phyloP scores from a whole-genome alignment of 768 basidiomycete species.

The Kwoniella europaea region DNA sequence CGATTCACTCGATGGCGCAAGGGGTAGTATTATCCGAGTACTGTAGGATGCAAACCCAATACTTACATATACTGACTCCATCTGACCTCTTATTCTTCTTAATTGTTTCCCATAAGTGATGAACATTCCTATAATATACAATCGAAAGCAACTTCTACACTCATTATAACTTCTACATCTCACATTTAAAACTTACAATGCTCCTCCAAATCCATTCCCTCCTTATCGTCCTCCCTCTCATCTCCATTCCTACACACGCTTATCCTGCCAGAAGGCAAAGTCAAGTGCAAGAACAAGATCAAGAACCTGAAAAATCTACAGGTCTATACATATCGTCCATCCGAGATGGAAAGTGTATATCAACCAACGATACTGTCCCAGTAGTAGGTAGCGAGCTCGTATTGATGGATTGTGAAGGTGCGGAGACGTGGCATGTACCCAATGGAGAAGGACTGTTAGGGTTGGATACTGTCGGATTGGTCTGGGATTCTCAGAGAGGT shows the following conservation, averaged over 20 bases:
- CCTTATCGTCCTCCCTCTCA: background rate
- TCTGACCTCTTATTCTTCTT: background rate
- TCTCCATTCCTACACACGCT: background rate
- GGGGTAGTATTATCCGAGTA: no score
- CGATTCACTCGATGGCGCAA: no score
- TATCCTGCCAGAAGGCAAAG: background rate
- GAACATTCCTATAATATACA: background rate
- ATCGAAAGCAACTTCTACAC: background rate
- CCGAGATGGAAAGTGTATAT: background rate
- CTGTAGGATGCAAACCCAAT: no score
- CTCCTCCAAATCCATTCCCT: background rate
- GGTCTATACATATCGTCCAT: constrained; percentile 11
- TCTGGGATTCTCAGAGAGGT: background rate
- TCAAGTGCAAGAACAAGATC: background rate
- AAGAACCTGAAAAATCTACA: background rate
- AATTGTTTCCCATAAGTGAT: background rate
- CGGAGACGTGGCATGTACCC: constrained; percentile 12
- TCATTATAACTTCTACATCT: background rate
- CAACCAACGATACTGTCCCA: background rate
- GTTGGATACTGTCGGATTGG: constrained; percentile 3
- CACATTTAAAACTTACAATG: background rate
- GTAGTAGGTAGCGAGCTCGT: background rate
- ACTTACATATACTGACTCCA: background rate
- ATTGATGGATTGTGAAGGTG: background rate
- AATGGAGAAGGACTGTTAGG: background rate